Evolutionary conservation across 2,329 filamentous ascomycete genomes (phyloP).

Genomic region (Sordariomycetes sp.): DNA sequence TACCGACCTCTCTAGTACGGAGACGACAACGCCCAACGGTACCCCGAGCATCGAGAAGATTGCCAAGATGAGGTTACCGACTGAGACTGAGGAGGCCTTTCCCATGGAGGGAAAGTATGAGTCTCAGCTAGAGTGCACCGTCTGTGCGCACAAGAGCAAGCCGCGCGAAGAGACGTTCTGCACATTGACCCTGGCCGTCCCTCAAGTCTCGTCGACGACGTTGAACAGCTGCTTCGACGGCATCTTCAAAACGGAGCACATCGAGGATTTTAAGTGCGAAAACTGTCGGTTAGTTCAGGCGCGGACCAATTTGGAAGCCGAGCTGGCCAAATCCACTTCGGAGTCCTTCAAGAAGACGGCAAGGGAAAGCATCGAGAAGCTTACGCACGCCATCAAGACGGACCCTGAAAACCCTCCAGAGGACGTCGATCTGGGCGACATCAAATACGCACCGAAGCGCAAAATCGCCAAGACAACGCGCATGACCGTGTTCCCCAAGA

Average conservation of each 20-base stretch:
- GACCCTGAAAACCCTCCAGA: slow-evolving; percentile 73
- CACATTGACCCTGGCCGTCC: slow-evolving; percentile 85
- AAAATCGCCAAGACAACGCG: slow-evolving; percentile 82
- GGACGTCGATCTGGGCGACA: slow-evolving; percentile 66
- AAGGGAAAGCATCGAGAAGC: slow-evolving; percentile 50
- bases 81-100: slow-evolving; percentile 61
- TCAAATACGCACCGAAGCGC: slow-evolving; percentile 61
- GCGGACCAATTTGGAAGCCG: slow-evolving; percentile 50
- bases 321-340: slow-evolving; percentile 46
- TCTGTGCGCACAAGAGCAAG: slow-evolving; percentile 82
- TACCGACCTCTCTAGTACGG: slow-evolving; percentile 11
- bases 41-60: neutral
- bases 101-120: slow-evolving; percentile 87
- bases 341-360: slow-evolving; percentile 41
- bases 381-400: slow-evolving; percentile 62
- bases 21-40: neutral
- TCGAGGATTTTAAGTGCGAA: slow-evolving; percentile 95
- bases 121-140: slow-evolving; percentile 90
- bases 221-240: slow-evolving; percentile 86
- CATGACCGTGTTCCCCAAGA: slow-evolving; percentile 78
- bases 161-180: slow-evolving; percentile 80
- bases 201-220: slow-evolving; percentile 70
- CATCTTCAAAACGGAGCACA: slow-evolving; percentile 89
- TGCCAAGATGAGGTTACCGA: slow-evolving; percentile 9
- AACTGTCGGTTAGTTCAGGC: slow-evolving; percentile 83